A percentile compares a stretch with the other conserved stretches of the same genome.
Evolutionary conservation across 768 basidiomycete genomes (phyloP).

Genomic region (Kwoniella newhampshirensis): DNA sequence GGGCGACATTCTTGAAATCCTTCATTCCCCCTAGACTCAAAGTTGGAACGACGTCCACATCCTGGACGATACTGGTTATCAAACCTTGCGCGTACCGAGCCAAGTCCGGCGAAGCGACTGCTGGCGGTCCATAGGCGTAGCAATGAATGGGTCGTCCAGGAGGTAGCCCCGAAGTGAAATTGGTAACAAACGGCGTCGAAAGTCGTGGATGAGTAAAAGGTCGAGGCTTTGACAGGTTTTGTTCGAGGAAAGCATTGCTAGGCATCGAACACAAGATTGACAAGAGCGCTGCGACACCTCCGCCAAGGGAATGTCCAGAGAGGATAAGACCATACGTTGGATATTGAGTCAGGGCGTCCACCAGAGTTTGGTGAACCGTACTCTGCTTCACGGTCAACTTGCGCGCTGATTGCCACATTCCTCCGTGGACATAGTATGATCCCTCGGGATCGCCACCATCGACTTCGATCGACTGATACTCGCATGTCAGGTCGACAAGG

Average conservation of each 20-base stretch:
- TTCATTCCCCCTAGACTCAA: slow-evolving; percentile 47
- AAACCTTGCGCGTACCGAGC: slow-evolving; percentile 49
- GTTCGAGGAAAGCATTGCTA: slow-evolving; percentile 17
- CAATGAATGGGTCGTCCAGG: slow-evolving; percentile 53
- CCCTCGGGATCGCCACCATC: slow-evolving; percentile 44
- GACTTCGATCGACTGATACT: slow-evolving; percentile 46
- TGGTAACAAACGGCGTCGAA: slow-evolving; percentile 53
- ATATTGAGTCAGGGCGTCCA: slow-evolving; percentile 43
- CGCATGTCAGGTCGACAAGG: slow-evolving; percentile 55
- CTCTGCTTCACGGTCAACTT: slow-evolving; percentile 43
- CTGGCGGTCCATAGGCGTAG: slow-evolving; percentile 53
- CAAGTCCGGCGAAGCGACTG: slow-evolving; percentile 53
- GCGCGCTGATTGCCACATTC: slow-evolving; percentile 50
- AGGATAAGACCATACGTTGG: slow-evolving; percentile 53
- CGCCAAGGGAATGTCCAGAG: slow-evolving; percentile 55
- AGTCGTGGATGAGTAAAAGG: slow-evolving; percentile 30
- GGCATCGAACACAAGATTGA: slow-evolving; percentile 49
- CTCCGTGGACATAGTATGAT: slow-evolving; percentile 51
- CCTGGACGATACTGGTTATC: slow-evolving; percentile 51
- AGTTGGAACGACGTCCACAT: slow-evolving; percentile 51
- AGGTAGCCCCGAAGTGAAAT: slow-evolving; percentile 49
- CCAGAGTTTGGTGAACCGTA: slow-evolving; percentile 52
- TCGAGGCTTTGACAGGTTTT: slow-evolving; percentile 12
- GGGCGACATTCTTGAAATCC: slow-evolving; percentile 54
- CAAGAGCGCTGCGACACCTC: slow-evolving; percentile 53